A percentile compares a stretch with the other conserved stretches of the same genome.
These are phyloP conservation scores for Gossypium herbaceum DNA, from an alignment of 345 rosid species.

Conservation along the genomic window DNA sequence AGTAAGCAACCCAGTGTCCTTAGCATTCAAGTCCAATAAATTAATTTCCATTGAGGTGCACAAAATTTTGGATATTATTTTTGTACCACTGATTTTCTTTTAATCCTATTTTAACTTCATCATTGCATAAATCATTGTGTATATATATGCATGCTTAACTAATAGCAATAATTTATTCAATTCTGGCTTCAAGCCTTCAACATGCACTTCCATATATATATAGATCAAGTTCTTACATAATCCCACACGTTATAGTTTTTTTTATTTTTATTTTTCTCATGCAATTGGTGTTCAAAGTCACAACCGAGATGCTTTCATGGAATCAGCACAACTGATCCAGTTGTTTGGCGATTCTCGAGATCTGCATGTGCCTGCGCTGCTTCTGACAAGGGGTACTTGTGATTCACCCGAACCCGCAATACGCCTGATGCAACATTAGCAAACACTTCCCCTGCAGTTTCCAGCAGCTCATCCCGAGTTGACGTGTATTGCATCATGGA, in stretches of 20 bases:
- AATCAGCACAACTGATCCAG: slow-evolving; percentile 73
- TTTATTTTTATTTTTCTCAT: too few relatives aligned
- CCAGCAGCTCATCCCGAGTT: slow-evolving; percentile 72
- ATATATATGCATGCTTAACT: too few relatives aligned
- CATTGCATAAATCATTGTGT: too few relatives aligned
- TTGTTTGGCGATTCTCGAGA: slow-evolving; percentile 62
- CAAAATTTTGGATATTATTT: too few relatives aligned
- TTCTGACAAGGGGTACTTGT: slow-evolving; percentile 62
- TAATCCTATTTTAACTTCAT: too few relatives aligned
- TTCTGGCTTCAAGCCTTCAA: background rate
- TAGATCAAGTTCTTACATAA: background rate
- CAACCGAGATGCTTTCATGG: slow-evolving; percentile 35
- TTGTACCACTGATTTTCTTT: too few relatives aligned
- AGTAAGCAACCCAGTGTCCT: too few relatives aligned
- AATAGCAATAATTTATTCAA: background rate
- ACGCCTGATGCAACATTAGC: slow-evolving; percentile 53
- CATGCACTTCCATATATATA: background rate
- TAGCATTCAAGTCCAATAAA: too few relatives aligned
- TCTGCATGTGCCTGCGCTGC: slow-evolving; percentile 76
- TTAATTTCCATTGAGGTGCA: too few relatives aligned
- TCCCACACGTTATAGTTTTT: background rate
- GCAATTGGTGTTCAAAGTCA: background rate
- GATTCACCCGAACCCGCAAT: slow-evolving; percentile 59
- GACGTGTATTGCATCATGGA: slow-evolving; percentile 64
- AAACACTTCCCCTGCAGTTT: slow-evolving; percentile 68